A percentile compares a stretch with the other conserved stretches of the same genome.
These are phyloP conservation scores for Candida tallmaniae DNA, from an alignment of 805 yeast species.

Conservation along the genomic window DNA sequence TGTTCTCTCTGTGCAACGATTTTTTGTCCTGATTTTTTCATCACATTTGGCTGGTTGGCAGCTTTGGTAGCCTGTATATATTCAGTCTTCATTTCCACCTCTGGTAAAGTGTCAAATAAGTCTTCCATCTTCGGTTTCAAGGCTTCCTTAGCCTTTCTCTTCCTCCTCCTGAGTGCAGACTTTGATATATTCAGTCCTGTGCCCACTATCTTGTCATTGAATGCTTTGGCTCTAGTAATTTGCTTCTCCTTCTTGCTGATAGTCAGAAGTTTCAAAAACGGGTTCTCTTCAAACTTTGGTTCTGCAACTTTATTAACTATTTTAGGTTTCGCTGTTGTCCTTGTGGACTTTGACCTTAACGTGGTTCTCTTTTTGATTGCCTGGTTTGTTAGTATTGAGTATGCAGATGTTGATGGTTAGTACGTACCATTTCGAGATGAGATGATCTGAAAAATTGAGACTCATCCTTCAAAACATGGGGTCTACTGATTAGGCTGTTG, in stretches of 20 bases:
- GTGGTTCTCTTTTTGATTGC: constrained; percentile 31
- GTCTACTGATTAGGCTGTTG: too few species aligned
- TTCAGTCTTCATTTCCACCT: constrained; percentile 12
- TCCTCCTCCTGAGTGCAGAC: constrained; percentile 60
- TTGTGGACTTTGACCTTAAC: constrained; percentile 28
- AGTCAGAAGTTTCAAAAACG: constrained; percentile 51
- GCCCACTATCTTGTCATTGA: constrained; percentile 28
- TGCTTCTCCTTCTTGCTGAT: constrained; percentile 52
- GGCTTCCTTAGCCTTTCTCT: constrained; percentile 55
- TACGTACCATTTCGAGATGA: too few species aligned
- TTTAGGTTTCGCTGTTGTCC: constrained; percentile 10
- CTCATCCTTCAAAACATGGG: too few species aligned
- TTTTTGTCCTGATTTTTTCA: constrained; percentile 35
- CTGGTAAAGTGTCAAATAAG: constrained; percentile 48
- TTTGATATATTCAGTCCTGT: constrained; percentile 53
- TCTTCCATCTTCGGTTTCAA: constrained; percentile 67
- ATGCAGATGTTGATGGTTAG: too few species aligned
- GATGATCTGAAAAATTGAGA: too few species aligned
- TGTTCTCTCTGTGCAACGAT: constrained; percentile 55
- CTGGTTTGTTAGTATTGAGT: too few species aligned
- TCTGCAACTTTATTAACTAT: constrained; percentile 10
- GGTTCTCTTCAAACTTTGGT: constrained; percentile 31
- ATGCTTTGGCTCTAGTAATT: constrained; percentile 32
- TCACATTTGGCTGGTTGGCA: constrained; percentile 49
- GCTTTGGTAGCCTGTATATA: constrained; percentile 14